Base-by-base conservation (phyloP, 2,329 filamentous ascomycete genomes). In the Alternaria sp. region DNA sequence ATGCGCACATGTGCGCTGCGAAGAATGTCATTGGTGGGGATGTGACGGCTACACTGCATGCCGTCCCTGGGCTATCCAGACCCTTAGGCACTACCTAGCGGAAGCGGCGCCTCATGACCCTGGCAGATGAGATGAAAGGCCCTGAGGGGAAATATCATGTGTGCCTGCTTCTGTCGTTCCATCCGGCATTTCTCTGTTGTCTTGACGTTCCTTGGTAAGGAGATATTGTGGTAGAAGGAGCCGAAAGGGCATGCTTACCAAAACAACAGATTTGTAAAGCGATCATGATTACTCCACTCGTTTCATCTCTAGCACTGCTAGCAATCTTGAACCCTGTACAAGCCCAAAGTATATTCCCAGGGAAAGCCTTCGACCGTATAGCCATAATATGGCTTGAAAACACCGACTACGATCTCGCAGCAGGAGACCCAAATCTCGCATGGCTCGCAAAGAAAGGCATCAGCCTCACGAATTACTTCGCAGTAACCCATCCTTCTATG, bases 301-400 rank as follows among this genome's bases (percentile, higher is more conserved):
- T 69, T 11, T 45, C 72, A 3, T 66, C 66, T 10, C 49, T 70
- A 45, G 59, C 65, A n/a, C 15, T 73, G 26, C 58, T 70, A 13
- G 62, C 65, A 5, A 60, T 25, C 13, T 3, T 62, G n/a, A 57
- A 36, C 57, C 64, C 62, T 10, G 88, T 85, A 30, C 89, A 85
- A 76, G 49, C 40, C 36, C 45, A 60, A 32, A 59, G 25, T 10
- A 76, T 88, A 71, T 88, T 93, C 55, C 85, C 88, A 74, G 92
- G 92, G 65, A 88, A 90, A 74, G 88, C 85, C 0, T 94, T 94
- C 75, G 86, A 93, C 75, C 88, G 91, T 15, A 87, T 92, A 65
- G 88, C 88, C 59, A 86, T 89, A 61, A 88, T 94, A 78, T 94
- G 90, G 89, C 85, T 93, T 51, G 92, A 94, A 82, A 94, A 94